Evolutionary conservation across 2,329 filamentous ascomycete genomes (phyloP).

Genomic region (Cylindrodendrum hubeiense): DNA sequence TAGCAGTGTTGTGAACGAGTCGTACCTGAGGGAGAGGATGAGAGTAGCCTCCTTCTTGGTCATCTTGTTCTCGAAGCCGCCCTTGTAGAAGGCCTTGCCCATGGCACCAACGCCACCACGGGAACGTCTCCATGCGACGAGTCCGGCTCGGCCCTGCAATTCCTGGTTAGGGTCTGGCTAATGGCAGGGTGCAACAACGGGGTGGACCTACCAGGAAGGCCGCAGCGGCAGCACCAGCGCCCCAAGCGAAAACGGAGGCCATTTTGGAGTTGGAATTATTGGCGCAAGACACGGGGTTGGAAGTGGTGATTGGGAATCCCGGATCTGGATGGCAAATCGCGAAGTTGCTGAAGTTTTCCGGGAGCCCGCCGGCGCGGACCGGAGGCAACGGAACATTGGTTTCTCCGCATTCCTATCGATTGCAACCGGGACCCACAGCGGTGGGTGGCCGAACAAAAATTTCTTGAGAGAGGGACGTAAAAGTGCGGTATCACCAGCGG

Average conservation of each 20-base stretch:
- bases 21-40: constrained; percentile 90
- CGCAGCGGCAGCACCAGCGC: constrained; percentile 62
- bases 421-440: constrained; percentile 20
- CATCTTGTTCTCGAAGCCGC: constrained; percentile 98
- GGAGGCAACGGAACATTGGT: constrained; percentile 31
- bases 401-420: constrained; percentile 45
- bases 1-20: background rate
- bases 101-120: constrained; percentile 82
- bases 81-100: constrained; percentile 96
- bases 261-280: constrained; percentile 41
- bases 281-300: constrained; percentile 23
- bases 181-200: background rate
- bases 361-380: constrained; percentile 41
- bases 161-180: constrained; percentile 20
- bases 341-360: constrained; percentile 42
- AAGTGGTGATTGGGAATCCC: constrained; percentile 26
- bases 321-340: constrained; percentile 34
- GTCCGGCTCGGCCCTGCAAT: constrained; percentile 85
- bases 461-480: constrained; percentile 37
- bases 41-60: constrained; percentile 90
- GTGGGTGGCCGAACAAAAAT: constrained; percentile 38
- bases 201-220: constrained; percentile 61
- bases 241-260: constrained; percentile 60
- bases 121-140: constrained; percentile 88
- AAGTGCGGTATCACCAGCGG: constrained; percentile 40